Conservation (phyloP, 257 asterid genomes). For the Plantago ovata region DNA sequence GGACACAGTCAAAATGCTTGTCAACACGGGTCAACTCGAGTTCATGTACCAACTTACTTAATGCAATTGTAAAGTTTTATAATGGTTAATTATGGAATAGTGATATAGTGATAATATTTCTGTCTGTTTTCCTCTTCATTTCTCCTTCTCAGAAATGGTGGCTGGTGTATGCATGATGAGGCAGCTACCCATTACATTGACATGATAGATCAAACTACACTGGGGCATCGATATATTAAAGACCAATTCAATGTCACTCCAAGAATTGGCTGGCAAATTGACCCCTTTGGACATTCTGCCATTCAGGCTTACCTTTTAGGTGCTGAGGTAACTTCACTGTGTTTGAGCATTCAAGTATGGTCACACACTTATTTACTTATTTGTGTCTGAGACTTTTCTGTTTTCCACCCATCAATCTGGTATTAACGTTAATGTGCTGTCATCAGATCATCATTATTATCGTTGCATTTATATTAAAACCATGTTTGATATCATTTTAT, state of each 20-base stretch:
- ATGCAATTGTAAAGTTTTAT: neutral
- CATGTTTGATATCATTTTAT: slow-evolving; percentile 3
- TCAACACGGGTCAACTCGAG: slow-evolving; percentile 88
- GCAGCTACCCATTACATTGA: slow-evolving; percentile 93
- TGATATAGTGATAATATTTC: slow-evolving; percentile 1
- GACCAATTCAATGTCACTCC: slow-evolving; percentile 81
- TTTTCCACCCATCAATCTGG: neutral
- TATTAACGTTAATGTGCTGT: neutral
- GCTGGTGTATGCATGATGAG: slow-evolving; percentile 98
- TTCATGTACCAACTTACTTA: slow-evolving; percentile 50
- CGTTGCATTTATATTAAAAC: neutral
- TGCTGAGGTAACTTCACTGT: slow-evolving; percentile 61
- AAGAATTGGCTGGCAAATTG: slow-evolving; percentile 98
- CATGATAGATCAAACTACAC: slow-evolving; percentile 97
- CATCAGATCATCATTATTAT: neutral
- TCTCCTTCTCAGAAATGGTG: slow-evolving; percentile 73
- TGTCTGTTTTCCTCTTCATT: neutral
- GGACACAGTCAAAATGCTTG: slow-evolving; percentile 54
- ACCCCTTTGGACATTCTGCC: slow-evolving; percentile 97
- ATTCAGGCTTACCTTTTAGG: slow-evolving; percentile 98
- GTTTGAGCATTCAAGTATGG: neutral
- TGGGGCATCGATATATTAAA: slow-evolving; percentile 78
- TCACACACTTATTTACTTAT: neutral
- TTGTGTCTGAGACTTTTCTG: slow-evolving; percentile 1
- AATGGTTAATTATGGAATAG: neutral